Conservation (phyloP, 2,329 filamentous ascomycete species). For the Pseudomassariella vexata region DNA sequence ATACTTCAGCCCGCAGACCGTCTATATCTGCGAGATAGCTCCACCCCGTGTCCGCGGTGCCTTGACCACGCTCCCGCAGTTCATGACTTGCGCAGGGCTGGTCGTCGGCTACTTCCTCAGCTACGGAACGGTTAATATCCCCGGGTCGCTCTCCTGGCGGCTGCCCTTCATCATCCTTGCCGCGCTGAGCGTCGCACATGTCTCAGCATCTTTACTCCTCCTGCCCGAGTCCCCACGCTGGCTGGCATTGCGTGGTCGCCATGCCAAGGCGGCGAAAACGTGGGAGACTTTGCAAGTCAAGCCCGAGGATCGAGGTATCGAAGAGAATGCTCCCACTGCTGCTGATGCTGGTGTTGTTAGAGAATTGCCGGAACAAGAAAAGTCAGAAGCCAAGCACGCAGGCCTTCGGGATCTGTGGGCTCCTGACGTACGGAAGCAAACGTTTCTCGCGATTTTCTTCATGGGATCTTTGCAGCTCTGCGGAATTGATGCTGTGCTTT, state of each 20-base stretch:
- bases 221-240: slow-evolving; percentile 9
- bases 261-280: slow-evolving; percentile 2
- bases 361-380: too few species aligned
- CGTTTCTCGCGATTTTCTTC: slow-evolving; percentile 8
- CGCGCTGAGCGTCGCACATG: slow-evolving; percentile 2
- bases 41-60: slow-evolving; percentile 5
- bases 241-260: slow-evolving; percentile 4
- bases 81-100: slow-evolving; percentile 7
- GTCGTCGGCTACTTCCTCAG: slow-evolving; percentile 9
- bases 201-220: slow-evolving; percentile 1
- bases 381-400: too few species aligned
- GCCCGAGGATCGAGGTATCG: slow-evolving; percentile 6
- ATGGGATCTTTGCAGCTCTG: slow-evolving; percentile 11
- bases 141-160: slow-evolving; percentile 7
- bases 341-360: too few species aligned
- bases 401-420: too few species aligned
- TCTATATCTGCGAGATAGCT: slow-evolving; percentile 10
- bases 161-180: slow-evolving; percentile 9
- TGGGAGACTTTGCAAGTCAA: slow-evolving; percentile 7
- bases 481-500: slow-evolving; percentile 11
- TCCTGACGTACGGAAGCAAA: too few species aligned
- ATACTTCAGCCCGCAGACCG: slow-evolving; percentile 8
- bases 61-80: slow-evolving; percentile 7
- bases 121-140: slow-evolving; percentile 8
- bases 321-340: too few species aligned